phyloP scores from a whole-genome alignment of 768 basidiomycete genomes.

The Boletus huronensis region DNA sequence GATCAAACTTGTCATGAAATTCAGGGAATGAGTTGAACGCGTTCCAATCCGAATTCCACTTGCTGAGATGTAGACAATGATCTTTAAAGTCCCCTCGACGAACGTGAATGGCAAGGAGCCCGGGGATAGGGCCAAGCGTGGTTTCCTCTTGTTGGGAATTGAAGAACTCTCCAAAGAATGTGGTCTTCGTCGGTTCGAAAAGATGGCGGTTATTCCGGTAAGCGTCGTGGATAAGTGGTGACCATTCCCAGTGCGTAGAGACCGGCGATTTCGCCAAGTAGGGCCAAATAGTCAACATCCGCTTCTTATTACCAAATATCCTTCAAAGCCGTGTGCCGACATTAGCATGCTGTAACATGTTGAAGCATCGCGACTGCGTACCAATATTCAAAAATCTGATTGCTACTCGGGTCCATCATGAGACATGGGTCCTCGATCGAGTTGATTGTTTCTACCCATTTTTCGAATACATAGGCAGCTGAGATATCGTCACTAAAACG shows the following conservation, averaged over 20 bases:
- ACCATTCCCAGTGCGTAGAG: constrained; percentile 37
- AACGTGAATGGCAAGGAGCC: constrained; percentile 49
- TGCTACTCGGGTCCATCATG: constrained; percentile 26
- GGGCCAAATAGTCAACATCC: constrained; percentile 36
- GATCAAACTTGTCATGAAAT: constrained; percentile 37
- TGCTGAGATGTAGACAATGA: constrained; percentile 42
- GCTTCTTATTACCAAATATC: constrained; percentile 30
- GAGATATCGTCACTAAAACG: constrained; percentile 25
- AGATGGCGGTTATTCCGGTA: constrained; percentile 30
- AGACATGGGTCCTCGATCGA: constrained; percentile 39
- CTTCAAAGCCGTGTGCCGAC: constrained; percentile 16
- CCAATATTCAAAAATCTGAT: constrained; percentile 37
- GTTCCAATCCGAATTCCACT: constrained; percentile 36
- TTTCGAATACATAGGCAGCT: constrained; percentile 32
- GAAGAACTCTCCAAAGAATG: neutral
- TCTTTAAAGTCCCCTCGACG: constrained; percentile 48
- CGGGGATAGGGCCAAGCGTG: constrained; percentile 26
- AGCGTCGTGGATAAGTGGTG: constrained; percentile 32
- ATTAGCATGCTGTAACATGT: neutral
- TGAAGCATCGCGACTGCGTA: constrained; percentile 16
- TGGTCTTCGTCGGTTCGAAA: constrained; percentile 10
- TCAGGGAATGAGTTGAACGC: constrained; percentile 46
- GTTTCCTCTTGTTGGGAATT: neutral
- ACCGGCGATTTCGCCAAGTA: constrained; percentile 33
- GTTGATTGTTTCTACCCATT: constrained; percentile 37